Base-by-base conservation (phyloP, 192 early-diverging fungal species). In the Backusella tuberculispora region DNA sequence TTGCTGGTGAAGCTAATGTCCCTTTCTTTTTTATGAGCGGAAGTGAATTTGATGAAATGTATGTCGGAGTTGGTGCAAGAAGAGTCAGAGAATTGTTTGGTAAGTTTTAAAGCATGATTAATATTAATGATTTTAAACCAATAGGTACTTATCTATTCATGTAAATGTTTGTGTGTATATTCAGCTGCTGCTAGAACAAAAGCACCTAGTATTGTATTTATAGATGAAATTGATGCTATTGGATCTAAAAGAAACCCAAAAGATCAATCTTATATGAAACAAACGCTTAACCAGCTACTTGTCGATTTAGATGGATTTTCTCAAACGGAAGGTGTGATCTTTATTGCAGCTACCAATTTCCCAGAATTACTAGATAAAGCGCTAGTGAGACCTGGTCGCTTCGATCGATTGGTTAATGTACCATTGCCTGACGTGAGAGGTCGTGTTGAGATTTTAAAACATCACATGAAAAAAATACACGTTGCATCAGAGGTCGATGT, bases 1-100 rank as follows among this genome's bases (percentile, higher is more conserved):
- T 99, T 29, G 98, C 98, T 10, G 97, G 97, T 14, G 97, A 99
- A 83, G 97, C 98, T 14, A 95, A 90, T 12, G 97, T 99, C 6
- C 97, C 97, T 3, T 99, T 99, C 84, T 99, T 99, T 80, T 97
- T 97, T 80, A 98, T 99, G 97, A 92, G 90, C 70, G 98, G 97
- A 42, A 91, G 89, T 76, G 98, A 99, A 85, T 99, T 99, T 89
- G 98, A 98, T 84, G 97, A 99, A 81, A 89, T 99, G 79, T 99
- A 98, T 79, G 97, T 99, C 24, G 97, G 97, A 72, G 96, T 99
- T 14, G 98, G 98, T 17, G 96, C 93, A 10, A 84, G 91, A 73
- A 81, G 94, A 56, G 93, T 96, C 12, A 89, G 95, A 19, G 94
- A 96, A 74, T 85, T 96, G 6, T 96, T 95, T 87, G 88, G 90